Conservation (phyloP, 345 rosid genomes). For the Heritiera fomes region DNA sequence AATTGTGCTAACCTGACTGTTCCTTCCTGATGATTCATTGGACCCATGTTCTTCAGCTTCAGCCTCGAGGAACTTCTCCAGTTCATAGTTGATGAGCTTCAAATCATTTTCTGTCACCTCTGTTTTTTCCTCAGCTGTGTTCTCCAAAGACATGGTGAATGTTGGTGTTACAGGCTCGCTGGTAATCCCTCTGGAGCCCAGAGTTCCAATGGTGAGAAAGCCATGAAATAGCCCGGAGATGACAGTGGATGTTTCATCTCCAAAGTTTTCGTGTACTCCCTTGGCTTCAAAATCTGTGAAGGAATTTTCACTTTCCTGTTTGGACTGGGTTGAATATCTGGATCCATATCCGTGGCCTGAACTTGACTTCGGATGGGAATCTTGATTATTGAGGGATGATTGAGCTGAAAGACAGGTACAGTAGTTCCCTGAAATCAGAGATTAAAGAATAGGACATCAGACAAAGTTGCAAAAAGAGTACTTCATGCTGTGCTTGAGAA, state of each 20-base stretch:
- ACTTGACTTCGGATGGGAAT: slow-evolving; percentile 36
- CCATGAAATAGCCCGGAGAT: slow-evolving; percentile 68
- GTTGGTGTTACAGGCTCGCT: slow-evolving; percentile 75
- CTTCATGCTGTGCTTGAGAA: neutral
- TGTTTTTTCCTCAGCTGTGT: slow-evolving; percentile 38
- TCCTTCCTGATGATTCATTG: slow-evolving; percentile 62
- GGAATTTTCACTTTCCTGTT: slow-evolving; percentile 45
- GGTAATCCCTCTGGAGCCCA: slow-evolving; percentile 55
- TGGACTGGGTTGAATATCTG: slow-evolving; percentile 32
- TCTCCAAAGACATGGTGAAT: slow-evolving; percentile 52
- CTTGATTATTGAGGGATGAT: slow-evolving; percentile 46
- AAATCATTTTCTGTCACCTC: slow-evolving; percentile 67
- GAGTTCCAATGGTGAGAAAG: slow-evolving; percentile 87
- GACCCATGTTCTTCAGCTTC: slow-evolving; percentile 64
- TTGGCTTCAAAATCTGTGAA: slow-evolving; percentile 33
- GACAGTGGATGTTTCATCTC: slow-evolving; percentile 38
- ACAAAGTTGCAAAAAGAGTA: slow-evolving; percentile 14
- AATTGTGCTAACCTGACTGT: slow-evolving; percentile 63
- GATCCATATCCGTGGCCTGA: slow-evolving; percentile 45
- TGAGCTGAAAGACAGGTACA: slow-evolving; percentile 56
- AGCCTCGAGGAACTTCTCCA: slow-evolving; percentile 79
- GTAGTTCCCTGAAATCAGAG: slow-evolving; percentile 57
- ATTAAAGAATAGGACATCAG: slow-evolving; percentile 23
- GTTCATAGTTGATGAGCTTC: slow-evolving; percentile 56
- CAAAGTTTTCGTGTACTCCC: slow-evolving; percentile 26